These are phyloP conservation scores for Rhizopogon hawkerae DNA, from an alignment of 1,284 basidiomycete genomes.

Conservation along the genomic window DNA sequence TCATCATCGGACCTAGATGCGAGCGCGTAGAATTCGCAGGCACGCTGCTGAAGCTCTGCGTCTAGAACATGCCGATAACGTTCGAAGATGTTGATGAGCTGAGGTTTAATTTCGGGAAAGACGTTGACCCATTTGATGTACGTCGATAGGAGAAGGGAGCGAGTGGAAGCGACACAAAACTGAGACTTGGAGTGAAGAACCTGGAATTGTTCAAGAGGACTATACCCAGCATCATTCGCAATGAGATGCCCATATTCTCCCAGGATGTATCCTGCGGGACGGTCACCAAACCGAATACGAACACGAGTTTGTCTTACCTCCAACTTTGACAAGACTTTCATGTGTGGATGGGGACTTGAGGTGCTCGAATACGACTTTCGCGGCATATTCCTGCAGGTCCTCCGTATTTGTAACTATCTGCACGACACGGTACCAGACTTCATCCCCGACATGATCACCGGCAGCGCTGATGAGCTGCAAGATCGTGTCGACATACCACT, in stretches of 20 bases:
- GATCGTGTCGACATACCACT: conserved; percentile 97
- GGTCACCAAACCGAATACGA: conserved; percentile 11
- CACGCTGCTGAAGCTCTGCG: conserved; percentile 94
- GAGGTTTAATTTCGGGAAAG: conserved; percentile 96
- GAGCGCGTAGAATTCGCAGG: conserved; percentile 91
- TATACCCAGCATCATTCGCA: conserved; percentile 89
- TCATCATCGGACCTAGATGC: conserved; percentile 79
- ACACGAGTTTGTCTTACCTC: conserved; percentile 45
- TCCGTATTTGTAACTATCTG: conserved; percentile 99
- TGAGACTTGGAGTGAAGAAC: conserved; percentile 92
- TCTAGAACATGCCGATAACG: conserved; percentile 98
- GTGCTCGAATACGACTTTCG: conserved; percentile 88
- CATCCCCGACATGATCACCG: conserved; percentile 96
- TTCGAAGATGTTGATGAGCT: conserved; percentile 91
- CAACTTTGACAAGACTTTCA: conserved; percentile 96
- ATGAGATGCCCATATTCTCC: conserved; percentile 98
- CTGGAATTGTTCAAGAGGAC: conserved; percentile 92
- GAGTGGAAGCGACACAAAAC: conserved; percentile 87
- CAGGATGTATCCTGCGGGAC: conserved; percentile 74
- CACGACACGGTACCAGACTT: conserved; percentile 98
- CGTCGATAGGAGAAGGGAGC: conserved; percentile 88
- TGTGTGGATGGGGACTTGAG: conserved; percentile 85
- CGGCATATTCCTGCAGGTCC: conserved; percentile 92
- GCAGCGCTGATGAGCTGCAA: conserved; percentile 92
- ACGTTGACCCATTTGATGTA: conserved; percentile 99